phyloP scores from a whole-genome alignment of 2,329 filamentous ascomycete species.

The Penicillium sp. region DNA sequence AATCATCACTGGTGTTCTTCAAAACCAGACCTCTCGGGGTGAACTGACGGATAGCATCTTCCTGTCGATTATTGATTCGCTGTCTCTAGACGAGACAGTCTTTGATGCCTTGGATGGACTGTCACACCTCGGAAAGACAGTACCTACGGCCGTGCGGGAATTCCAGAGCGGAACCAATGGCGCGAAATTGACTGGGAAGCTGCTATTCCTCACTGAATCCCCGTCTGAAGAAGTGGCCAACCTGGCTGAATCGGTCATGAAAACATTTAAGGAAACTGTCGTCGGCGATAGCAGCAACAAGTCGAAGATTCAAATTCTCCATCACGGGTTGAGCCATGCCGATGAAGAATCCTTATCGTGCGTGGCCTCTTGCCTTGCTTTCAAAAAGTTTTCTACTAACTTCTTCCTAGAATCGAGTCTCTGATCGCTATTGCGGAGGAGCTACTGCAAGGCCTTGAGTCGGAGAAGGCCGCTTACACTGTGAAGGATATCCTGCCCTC shows the following conservation, averaged over 20 bases:
- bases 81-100: slow-evolving; percentile 38
- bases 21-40: slow-evolving; percentile 35
- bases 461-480: slow-evolving; percentile 26
- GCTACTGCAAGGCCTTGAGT: slow-evolving; percentile 37
- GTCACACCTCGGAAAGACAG: slow-evolving; percentile 41
- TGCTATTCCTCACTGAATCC: slow-evolving; percentile 54
- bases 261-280: slow-evolving; percentile 32
- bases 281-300: slow-evolving; percentile 40
- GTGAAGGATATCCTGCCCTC: slow-evolving; percentile 58
- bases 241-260: slow-evolving; percentile 33
- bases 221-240: slow-evolving; percentile 49
- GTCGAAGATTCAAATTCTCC: slow-evolving; percentile 51
- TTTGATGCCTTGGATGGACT: slow-evolving; percentile 44
- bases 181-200: slow-evolving; percentile 48
- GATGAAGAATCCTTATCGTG: slow-evolving; percentile 44
- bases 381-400: slow-evolving; percentile 16
- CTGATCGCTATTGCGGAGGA: slow-evolving; percentile 53
- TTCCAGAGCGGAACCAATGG: slow-evolving; percentile 47
- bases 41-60: slow-evolving; percentile 36
- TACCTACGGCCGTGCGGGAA: slow-evolving; percentile 38
- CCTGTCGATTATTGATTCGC: slow-evolving; percentile 36
- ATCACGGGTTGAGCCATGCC: slow-evolving; percentile 48
- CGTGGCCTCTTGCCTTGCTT: slow-evolving; percentile 21
- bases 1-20: slow-evolving; percentile 36
- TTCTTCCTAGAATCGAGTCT: slow-evolving; percentile 50